Conservation (phyloP, 345 rosid genomes). For the Geranium brycei region DNA sequence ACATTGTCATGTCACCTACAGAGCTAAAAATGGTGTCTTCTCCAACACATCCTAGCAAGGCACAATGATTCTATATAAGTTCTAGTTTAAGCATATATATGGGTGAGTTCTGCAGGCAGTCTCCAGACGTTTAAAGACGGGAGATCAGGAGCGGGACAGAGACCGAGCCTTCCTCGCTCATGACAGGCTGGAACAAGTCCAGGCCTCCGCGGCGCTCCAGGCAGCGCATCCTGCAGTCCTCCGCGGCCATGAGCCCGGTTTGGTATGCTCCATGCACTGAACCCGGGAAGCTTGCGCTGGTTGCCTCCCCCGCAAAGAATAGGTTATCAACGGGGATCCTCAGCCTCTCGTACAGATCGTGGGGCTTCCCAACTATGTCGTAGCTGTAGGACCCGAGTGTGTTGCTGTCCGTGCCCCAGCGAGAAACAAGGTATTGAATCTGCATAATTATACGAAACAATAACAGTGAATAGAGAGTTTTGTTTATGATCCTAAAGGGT, state of each 20-base stretch:
- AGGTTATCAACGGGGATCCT: conserved; percentile 82
- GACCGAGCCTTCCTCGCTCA: conserved; percentile 54
- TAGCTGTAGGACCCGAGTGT: conserved; percentile 86
- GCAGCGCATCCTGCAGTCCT: conserved; percentile 88
- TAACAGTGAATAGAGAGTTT: no score
- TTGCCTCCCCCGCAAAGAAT: conserved; percentile 98
- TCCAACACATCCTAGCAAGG: neutral
- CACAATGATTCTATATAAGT: neutral
- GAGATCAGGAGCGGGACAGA: conserved; percentile 75
- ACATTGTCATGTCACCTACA: neutral
- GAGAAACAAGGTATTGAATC: conserved; percentile 67
- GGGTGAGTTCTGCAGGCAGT: neutral
- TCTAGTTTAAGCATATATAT: neutral
- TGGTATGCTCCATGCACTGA: conserved; percentile 88
- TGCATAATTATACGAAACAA: conserved; percentile 17
- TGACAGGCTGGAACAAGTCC: conserved; percentile 63
- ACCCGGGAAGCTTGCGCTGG: conserved; percentile 60
- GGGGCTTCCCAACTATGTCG: conserved; percentile 67
- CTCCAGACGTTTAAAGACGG: conserved; percentile 35
- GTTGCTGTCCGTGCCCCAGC: conserved; percentile 66
- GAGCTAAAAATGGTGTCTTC: neutral
- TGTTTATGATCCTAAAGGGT: neutral
- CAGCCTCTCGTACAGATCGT: conserved; percentile 72
- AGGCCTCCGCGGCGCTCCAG: conserved; percentile 74
- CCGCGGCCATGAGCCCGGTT: conserved; percentile 80